Percentiles rank a stretch among this genome's conserved stretches.
Conservation (phyloP, 345 rosid species). For the Citropsis articulata region DNA sequence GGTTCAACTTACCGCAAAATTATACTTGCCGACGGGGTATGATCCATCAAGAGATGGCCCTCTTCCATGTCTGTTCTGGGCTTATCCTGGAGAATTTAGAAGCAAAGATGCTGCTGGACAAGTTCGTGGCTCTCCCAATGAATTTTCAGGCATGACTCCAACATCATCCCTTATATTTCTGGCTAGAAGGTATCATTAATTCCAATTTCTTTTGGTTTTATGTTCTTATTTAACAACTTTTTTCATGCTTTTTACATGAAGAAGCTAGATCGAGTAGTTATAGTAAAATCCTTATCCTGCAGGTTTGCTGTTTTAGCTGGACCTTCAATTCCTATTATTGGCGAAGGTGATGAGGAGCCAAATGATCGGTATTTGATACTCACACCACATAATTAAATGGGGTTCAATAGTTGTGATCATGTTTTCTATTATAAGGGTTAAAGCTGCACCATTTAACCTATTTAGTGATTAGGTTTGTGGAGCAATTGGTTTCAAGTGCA, state of each 20-base stretch:
- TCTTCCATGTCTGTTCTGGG: constrained; percentile 92
- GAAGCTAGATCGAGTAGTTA: constrained; percentile 13
- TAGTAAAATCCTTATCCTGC: constrained; percentile 26
- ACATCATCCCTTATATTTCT: constrained; percentile 96
- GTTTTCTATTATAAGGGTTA: background rate
- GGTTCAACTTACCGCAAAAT: constrained; percentile 92
- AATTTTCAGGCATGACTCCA: constrained; percentile 90
- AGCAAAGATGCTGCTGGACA: constrained; percentile 99
- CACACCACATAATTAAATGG: background rate
- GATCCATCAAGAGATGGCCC: constrained; percentile 87
- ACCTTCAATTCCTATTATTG: constrained; percentile 95
- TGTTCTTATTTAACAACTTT: constrained; percentile 1
- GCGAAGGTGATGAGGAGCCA: constrained; percentile 97
- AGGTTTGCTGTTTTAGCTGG: constrained; percentile 95
- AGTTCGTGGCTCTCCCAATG: constrained; percentile 99
- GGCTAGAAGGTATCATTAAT: constrained; percentile 63
- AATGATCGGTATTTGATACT: constrained; percentile 66
- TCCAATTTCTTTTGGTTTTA: background rate
- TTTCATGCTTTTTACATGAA: constrained; percentile 9
- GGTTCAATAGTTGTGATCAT: background rate
- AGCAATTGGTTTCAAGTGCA: constrained; percentile 92
- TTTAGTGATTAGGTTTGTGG: constrained; percentile 63
- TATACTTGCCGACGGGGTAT: constrained; percentile 86
- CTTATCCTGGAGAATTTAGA: constrained; percentile 97
- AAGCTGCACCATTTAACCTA: background rate